Base-by-base conservation (phyloP, 495 filamentous ascomycete species). In the Filosporella fistucella region DNA sequence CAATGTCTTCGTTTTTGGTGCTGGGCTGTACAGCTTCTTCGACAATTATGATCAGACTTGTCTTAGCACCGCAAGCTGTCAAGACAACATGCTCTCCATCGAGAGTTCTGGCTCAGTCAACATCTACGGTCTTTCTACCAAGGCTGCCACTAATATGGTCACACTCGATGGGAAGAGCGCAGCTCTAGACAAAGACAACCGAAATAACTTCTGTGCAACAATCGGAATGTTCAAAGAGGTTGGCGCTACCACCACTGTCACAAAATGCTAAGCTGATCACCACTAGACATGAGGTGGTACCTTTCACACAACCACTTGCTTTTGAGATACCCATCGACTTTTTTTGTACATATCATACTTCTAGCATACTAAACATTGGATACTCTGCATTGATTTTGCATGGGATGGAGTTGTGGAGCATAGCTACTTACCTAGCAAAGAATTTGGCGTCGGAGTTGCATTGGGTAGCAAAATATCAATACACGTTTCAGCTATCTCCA, bases 141-240 rank as follows among this genome's bases (percentile, higher is more conserved):
- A 94, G 68, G 91, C 88, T 7, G 74, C 79, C n/a, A 75, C 76
- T 10, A 90, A 88, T 64, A 95, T 96, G 89, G 69, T 98, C 42
- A 84, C 80, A 0, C 59, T 80, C 12, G 68, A 82, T 60, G 75
- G 75, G 13, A 65, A 74, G 33, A 65, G 69, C 8, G 61, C 63
- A 2, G 84, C 84, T 29, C 68, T 73, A 6, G 71, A 87, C 59
- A 67, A 58, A 29, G 81, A 85, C 33, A 91, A 91, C 62, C 62
- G 67, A 49, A 84, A 82, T 59, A 85, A 73, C 44, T 91, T 84
- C 60, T 89, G 87, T 62, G 85, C 85, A 17, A 89, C 86, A 2
- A 72, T 91, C 54, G 86, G 81, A 10, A 53, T 78, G 12, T 86
- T 85, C 55, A 63, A 75, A 57, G 16, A 52, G 16, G 32, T 24